Base-by-base conservation (phyloP, 2,329 filamentous ascomycete genomes). In the Exophiala sideris region DNA sequence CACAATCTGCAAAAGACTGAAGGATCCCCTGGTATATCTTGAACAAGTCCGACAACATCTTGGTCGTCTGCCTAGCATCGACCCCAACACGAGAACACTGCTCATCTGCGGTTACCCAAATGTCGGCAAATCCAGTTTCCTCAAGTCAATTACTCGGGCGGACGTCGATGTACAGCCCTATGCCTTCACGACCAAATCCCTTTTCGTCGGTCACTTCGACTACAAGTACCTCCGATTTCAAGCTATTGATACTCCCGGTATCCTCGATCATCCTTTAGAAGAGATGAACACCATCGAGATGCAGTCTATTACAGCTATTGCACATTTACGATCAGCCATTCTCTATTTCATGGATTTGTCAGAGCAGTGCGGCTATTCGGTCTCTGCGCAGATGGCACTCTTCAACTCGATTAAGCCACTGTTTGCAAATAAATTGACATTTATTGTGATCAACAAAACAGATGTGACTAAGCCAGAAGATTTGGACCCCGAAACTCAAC, bases 201-300 rank as follows among this genome's bases (percentile, higher is more conserved):
- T 99, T 66, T 99, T 96, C 68, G 92, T 97, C 29, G 94, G 94
- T 56, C 94, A 99, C 75, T 96, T 97, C 70, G 91, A 96, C 75
- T 95, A 95, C 79, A 96, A 96, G 76, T 94, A 92, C 76, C 79
- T 91, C 63, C 82, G 89, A 59, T 91, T 91, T 76, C 88, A 91
- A 76, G 91, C 91, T 24, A 96, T 99, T 65, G 94, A 99, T 74
- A 99, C 94, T 9, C 92, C 92, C n/a, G 94, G 94, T 79, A 96
- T 99, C 64, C 78, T 99, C 57, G 94, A 99, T 66, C 94, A 99
- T 71, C 91, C 92, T 34, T 83, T 99, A 7, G 94, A 97, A 75
- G 94, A 97, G 77, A 99, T 97, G 94, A 96, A 96, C 76, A 97
- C 94, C 3, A 99, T 99, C 69, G 94, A 99, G 75, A 97, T 97